Base-by-base conservation (phyloP, 2,329 filamentous ascomycete species). In the Helotiales sp. region DNA sequence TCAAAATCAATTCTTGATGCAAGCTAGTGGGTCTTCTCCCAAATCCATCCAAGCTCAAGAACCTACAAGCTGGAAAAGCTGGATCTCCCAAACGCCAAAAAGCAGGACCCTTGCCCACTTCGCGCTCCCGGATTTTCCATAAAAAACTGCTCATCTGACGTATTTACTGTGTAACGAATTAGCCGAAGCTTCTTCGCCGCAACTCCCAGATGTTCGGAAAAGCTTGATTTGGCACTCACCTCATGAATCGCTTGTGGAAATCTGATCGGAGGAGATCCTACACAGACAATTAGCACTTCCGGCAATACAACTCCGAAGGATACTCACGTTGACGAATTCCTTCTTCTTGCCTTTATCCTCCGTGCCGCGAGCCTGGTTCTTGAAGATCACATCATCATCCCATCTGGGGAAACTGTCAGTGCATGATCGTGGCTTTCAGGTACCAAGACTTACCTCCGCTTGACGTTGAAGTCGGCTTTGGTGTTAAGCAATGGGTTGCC, bases 341-440 rank as follows among this genome's bases (percentile, higher is more conserved):
- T 93, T 96, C 75, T 83, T 85, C 78, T 89, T 92, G 62, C 88
- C 86, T 78, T 88, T 93, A 62, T 97, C 91, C 71, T 98, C 93
- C 0, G 93, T 96, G 8, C 93, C 95, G 58, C 95, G 84, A 31
- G 93, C 95, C 77, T 99, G 95, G 74, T 99, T 99, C 79, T 96
- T 98, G 78, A 99, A 99, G 2, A 99, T 93, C 12, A 99, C 95
- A 72, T 99, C 95, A 69, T 99, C 95, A 67, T 99, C 95, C 95
- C 95, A 99, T 67, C 93, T 77, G 17, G 34, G 27, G 24, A 44
- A 13, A 15, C 22, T 25, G 40, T 44, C 22, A 44, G 22, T 25
- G 40, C 40, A 44, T 44, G 22, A 44, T 44, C 40, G 22, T 44
- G 40, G 40, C 40, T 24, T 17, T 15, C 6, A 8, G 9, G 19